A percentile compares a stretch with the other conserved stretches of the same genome.
These are phyloP conservation scores for Achlya hypogyna DNA, from an alignment of 352 stramenopile genomes.

Conservation along the genomic window DNA sequence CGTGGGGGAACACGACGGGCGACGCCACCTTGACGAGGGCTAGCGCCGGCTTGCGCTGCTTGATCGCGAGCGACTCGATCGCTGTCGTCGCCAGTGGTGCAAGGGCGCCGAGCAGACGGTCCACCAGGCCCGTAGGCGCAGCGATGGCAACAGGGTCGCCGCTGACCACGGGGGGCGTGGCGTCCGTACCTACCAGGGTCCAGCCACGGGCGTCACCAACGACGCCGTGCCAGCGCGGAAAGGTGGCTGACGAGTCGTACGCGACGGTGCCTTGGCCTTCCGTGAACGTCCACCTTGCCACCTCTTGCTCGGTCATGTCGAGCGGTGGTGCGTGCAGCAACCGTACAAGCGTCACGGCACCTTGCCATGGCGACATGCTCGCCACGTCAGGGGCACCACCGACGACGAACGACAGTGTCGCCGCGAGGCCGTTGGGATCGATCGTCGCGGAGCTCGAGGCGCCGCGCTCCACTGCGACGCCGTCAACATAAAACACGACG, in stretches of 20 bases:
- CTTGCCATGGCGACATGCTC: background rate
- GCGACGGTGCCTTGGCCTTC: background rate
- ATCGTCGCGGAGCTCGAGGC: background rate
- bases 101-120: background rate
- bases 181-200: background rate
- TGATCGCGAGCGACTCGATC: background rate
- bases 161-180: background rate
- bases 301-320: too few relatives aligned
- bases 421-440: background rate
- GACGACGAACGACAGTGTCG: background rate
- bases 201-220: background rate
- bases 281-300: background rate
- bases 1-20: background rate
- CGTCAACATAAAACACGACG: constrained; percentile 17
- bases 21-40: background rate
- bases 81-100: background rate
- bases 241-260: background rate
- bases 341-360: background rate
- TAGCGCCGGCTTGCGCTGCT: background rate
- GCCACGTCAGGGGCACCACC: background rate
- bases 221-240: background rate
- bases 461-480: background rate
- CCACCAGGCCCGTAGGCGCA: background rate
- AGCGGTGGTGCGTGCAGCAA: background rate
- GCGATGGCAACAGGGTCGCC: background rate